phyloP scores from a whole-genome alignment of 306 rosid genomes.

The Chamaecrista fasciculata region DNA sequence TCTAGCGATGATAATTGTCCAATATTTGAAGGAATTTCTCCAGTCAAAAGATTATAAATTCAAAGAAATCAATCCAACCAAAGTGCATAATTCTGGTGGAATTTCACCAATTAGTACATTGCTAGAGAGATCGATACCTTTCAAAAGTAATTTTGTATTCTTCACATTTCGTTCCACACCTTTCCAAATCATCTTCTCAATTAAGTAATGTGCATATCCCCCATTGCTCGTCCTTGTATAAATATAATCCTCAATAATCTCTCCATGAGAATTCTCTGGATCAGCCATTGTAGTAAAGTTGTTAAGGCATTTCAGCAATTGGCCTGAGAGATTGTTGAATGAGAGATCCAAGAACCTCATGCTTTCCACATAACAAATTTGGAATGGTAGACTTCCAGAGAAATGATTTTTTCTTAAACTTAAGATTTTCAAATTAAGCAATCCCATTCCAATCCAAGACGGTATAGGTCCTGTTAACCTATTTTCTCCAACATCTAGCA shows the following conservation, averaged over 20 bases:
- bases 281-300: slow-evolving; percentile 28
- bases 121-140: slow-evolving; percentile 29
- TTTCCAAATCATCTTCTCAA: too few relatives aligned
- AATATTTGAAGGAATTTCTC: not conserved
- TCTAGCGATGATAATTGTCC: slow-evolving; percentile 12
- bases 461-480: slow-evolving; percentile 21
- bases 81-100: not conserved
- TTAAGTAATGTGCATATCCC: too few relatives aligned
- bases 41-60: slow-evolving; percentile 16
- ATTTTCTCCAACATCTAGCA: slow-evolving; percentile 23
- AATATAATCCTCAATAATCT: not conserved
- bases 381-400: slow-evolving; percentile 1
- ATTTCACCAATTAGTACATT: slow-evolving; percentile 15
- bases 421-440: not conserved
- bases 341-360: slow-evolving; percentile 28
- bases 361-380: slow-evolving; percentile 14
- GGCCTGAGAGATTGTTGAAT: slow-evolving; percentile 2
- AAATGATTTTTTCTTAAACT: slow-evolving; percentile 10
- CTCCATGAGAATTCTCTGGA: not conserved
- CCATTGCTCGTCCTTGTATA: too few relatives aligned
- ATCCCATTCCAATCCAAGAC: slow-evolving; percentile 34
- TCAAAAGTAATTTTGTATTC: not conserved
- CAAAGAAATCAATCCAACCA: slow-evolving; percentile 19
- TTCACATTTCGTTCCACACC: not conserved
- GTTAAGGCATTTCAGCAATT: slow-evolving; percentile 9